Evolutionary conservation across 208 protist species (phyloP).

Genomic region (Trypanosomatidae sp.): DNA sequence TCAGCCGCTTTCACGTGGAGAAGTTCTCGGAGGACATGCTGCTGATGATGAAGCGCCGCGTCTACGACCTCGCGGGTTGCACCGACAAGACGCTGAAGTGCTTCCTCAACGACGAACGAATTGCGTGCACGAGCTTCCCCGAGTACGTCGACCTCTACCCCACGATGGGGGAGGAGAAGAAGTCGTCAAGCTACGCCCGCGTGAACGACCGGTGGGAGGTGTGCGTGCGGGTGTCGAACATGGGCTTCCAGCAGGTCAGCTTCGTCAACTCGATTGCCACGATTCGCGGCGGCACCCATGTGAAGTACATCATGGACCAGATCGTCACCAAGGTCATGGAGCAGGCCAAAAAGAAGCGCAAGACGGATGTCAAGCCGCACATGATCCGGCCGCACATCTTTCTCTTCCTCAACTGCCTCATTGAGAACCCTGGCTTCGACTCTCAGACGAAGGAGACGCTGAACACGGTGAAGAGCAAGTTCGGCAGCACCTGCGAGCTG

Average conservation of each 20-base stretch:
- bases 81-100: constrained; percentile 92
- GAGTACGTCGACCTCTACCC: constrained; percentile 98
- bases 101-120: constrained; percentile 95
- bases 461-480: constrained; percentile 93
- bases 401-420: constrained; percentile 99
- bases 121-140: constrained; percentile 95
- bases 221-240: constrained; percentile 92
- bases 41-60: constrained; percentile 96
- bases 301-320: constrained; percentile 98
- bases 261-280: constrained; percentile 99
- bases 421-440: constrained; percentile 99
- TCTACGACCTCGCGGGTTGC: constrained; percentile 99
- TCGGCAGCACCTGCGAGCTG: constrained; percentile 97
- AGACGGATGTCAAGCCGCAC: constrained; percentile 95
- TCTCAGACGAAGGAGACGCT: constrained; percentile 99
- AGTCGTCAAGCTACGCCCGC: constrained; percentile 67
- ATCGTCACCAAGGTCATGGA: constrained; percentile 92
- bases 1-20: constrained; percentile 95
- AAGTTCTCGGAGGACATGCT: constrained; percentile 97
- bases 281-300: constrained; percentile 98
- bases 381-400: constrained; percentile 98
- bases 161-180: constrained; percentile 83
- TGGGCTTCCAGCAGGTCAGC: constrained; percentile 98
- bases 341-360: constrained; percentile 96
- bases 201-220: constrained; percentile 98